Conservation (phyloP, 345 rosid genomes). For the Camelina neglecta region DNA sequence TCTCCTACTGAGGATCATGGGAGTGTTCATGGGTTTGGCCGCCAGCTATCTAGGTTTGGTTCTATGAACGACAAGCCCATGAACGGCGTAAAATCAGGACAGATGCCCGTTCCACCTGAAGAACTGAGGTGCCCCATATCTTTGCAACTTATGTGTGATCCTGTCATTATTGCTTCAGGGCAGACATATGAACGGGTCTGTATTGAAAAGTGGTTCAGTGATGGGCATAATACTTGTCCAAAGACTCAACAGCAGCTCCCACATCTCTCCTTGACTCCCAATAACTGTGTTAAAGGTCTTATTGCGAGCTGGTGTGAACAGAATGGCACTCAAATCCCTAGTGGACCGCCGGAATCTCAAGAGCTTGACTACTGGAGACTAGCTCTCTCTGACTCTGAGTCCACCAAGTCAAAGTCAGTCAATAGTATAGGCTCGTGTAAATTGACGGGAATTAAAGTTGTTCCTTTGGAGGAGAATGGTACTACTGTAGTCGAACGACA, state of each 20-base stretch:
- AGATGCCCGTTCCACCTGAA: constrained; percentile 82
- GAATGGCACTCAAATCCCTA: constrained; percentile 74
- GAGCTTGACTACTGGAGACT: constrained; percentile 91
- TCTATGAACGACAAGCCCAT: constrained; percentile 70
- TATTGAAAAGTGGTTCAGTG: constrained; percentile 96
- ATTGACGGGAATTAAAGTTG: constrained; percentile 60
- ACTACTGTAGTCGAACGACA: constrained; percentile 50
- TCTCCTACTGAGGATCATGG: constrained; percentile 80
- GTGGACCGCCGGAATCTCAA: constrained; percentile 81
- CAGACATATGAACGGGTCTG: constrained; percentile 95
- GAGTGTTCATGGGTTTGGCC: constrained; percentile 64
- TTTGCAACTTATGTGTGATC: constrained; percentile 95
- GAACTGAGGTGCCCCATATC: constrained; percentile 97
- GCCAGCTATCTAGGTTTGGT: constrained; percentile 81
- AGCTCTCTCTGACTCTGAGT: constrained; percentile 70
- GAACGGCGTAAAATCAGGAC: constrained; percentile 64
- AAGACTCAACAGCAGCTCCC: constrained; percentile 91
- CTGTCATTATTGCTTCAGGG: constrained; percentile 96
- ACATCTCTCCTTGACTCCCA: constrained; percentile 89
- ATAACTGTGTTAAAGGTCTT: constrained; percentile 98
- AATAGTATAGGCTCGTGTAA: constrained; percentile 56
- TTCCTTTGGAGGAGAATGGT: constrained; percentile 76
- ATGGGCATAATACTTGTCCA: constrained; percentile 92
- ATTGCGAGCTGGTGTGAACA: constrained; percentile 96
- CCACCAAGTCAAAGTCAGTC: constrained; percentile 66